Evolutionary conservation across 345 rosid species (phyloP).

Genomic region (Salix viminalis): DNA sequence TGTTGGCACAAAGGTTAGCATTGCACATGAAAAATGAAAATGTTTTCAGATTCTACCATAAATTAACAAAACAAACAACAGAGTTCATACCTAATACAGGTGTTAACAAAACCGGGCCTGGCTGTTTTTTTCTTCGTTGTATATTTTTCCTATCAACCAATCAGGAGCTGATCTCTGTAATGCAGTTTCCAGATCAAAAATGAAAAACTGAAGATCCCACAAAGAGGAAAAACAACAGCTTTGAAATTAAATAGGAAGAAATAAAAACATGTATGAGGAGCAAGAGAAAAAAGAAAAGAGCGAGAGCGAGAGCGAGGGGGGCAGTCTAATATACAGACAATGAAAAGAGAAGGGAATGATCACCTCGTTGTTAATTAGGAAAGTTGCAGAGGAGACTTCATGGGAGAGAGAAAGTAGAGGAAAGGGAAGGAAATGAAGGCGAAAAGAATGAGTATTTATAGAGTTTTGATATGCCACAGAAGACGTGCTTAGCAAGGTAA

Average conservation of each 20-base stretch:
- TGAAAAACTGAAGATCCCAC: neutral
- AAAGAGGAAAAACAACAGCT: neutral
- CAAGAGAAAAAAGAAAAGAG: neutral
- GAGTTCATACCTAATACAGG: constrained; percentile 9
- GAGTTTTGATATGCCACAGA: constrained; percentile 22
- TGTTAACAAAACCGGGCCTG: neutral
- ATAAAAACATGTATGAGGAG: neutral
- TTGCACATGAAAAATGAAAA: constrained; percentile 6
- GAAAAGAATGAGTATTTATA: constrained; percentile 50
- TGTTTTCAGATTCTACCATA: neutral
- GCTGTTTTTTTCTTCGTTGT: neutral
- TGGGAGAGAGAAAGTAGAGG: neutral
- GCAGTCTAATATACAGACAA: neutral
- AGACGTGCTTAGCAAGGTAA: constrained; percentile 72
- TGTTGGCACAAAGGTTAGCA: constrained; percentile 7
- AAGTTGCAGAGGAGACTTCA: neutral
- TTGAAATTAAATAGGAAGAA: neutral
- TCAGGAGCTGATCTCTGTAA: constrained; percentile 10
- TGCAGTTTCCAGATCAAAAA: constrained; percentile 8
- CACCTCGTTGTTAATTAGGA: neutral
- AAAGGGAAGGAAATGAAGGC: constrained; percentile 22
- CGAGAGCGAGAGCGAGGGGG: neutral
- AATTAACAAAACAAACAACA: neutral
- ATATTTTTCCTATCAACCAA: constrained; percentile 4
- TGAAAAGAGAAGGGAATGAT: neutral